Conservation (phyloP, 176 grass and related monocot species). For the Aegilops sharonensis region DNA sequence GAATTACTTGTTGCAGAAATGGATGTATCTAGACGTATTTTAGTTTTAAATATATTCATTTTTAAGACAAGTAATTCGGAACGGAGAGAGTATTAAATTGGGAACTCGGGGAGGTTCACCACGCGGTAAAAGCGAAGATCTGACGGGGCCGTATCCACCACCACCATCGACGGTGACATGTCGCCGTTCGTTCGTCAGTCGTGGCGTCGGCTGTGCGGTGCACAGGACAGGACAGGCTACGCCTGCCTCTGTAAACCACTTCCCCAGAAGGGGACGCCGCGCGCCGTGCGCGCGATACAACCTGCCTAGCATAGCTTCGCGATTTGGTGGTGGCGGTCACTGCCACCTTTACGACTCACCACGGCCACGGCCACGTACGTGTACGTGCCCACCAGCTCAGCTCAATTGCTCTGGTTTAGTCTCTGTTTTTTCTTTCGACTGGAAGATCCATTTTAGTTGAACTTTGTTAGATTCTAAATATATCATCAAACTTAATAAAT, state of each 20-base stretch:
- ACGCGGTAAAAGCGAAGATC: background rate
- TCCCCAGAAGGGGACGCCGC: conserved; percentile 38
- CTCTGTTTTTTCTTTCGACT: no score
- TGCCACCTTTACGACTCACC: no score
- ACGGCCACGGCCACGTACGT: background rate
- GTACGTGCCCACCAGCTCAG: background rate
- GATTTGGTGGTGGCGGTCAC: no score
- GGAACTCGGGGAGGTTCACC: background rate
- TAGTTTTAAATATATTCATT: no score
- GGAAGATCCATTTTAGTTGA: no score
- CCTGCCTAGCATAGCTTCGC: no score
- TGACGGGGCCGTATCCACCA: background rate
- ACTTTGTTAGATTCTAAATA: no score
- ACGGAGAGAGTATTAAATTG: no score
- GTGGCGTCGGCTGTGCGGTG: background rate
- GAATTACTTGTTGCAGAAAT: no score
- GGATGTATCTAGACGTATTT: no score
- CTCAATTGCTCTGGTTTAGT: background rate
- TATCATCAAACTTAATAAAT: no score
- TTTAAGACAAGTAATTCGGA: no score
- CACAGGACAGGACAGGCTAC: background rate
- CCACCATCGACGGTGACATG: background rate
- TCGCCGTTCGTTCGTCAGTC: background rate
- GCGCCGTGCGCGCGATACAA: background rate
- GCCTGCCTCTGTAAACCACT: conserved; percentile 44